phyloP scores from a whole-genome alignment of 495 filamentous ascomycete species.

The Aspergillus sclerotioniger region DNA sequence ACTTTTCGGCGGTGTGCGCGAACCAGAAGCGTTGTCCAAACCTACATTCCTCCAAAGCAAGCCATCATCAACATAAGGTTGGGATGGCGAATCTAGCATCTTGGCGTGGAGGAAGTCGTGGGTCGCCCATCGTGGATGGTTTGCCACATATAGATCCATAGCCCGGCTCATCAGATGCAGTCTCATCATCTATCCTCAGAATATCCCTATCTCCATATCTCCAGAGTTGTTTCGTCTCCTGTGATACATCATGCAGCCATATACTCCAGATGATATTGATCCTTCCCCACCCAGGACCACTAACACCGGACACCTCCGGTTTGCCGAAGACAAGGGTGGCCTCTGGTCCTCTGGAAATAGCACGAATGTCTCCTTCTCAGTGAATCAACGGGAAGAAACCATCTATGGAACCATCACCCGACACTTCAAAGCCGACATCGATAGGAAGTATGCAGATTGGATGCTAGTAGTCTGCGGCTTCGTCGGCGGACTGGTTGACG shows the following conservation, averaged over 20 bases:
- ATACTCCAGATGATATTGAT: neutral
- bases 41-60: neutral
- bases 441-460: conserved; percentile 30
- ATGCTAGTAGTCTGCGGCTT: conserved; percentile 39
- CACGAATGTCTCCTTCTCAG: conserved; percentile 26
- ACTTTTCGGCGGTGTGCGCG: neutral
- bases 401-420: conserved; percentile 16
- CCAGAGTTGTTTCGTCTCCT: no score
- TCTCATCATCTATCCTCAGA: neutral
- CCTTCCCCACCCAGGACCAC: neutral
- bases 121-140: neutral
- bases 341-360: conserved; percentile 27
- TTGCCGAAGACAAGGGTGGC: conserved; percentile 20
- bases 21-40: neutral
- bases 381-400: conserved; percentile 19
- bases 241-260: conserved; percentile 1
- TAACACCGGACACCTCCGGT: neutral
- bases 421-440: conserved; percentile 22
- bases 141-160: neutral
- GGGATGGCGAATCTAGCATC: neutral
- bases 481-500: conserved; percentile 39
- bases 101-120: conserved; percentile 2
- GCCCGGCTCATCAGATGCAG: neutral
- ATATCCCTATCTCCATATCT: neutral
- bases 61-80: neutral